Evolutionary conservation across 768 basidiomycete species (phyloP), one percentile per base, ranked within the genome.

Genomic region (Phylloporus sp.): DNA sequence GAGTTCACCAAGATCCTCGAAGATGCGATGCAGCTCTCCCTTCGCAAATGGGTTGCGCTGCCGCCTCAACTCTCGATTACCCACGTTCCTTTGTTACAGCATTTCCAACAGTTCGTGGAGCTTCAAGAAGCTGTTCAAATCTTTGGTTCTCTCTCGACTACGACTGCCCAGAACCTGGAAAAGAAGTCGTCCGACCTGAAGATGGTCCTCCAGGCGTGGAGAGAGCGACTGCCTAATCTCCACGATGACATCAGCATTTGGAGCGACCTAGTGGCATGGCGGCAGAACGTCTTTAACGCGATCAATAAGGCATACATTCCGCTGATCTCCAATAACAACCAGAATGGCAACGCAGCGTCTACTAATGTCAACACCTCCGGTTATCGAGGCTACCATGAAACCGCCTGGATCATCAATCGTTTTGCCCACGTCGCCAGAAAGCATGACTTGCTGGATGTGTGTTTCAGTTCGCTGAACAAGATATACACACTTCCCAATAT

Each of bases 401-500:
- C 93, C 0, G 96, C 96, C 7, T 99, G 96, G 96, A 98, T 96
- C 62, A 97, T 98, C 72, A 99, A 99, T 64, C 86, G 96, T 14
- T 98, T 99, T 61, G 96, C 96, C 9, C 95, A 99, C 68, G 93
- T 97, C 44, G 96, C 96, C 18, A 79, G 96, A 48, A 95, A 98
- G 68, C 96, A 99, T 61, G 89, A 94, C 51, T 77, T 99, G 7
- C 76, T 94, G 36, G 96, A 99, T 38, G 96, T 96, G 32, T 98
- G 96, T 72, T 91, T 90, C 69, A 89, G 79, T 6, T 88, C 89
- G 2, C 75, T 99, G 59, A 93, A 87, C 66, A 97, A 93, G 70
- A 99, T 99, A 54, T 99, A 99, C 68, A 94, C 92, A 0, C 74
- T 99, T 17, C 96, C 96, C 18, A 99, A 99, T 64, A 99, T 99